Conservation (phyloP, 441 rosid genomes). For the Melastoma candidum region DNA sequence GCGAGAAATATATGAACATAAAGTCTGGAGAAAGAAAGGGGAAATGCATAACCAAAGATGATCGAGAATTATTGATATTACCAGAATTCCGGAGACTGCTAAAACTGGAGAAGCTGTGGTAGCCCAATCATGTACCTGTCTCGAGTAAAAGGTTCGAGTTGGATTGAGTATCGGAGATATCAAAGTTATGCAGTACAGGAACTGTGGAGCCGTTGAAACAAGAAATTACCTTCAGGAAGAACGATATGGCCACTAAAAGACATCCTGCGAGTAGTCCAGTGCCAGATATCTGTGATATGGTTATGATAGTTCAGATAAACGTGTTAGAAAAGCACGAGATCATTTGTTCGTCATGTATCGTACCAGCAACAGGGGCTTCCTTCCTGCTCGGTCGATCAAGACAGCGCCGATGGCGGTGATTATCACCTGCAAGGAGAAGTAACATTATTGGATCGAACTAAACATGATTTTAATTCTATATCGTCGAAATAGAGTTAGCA, state of each 20-base stretch:
- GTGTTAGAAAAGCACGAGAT: no score
- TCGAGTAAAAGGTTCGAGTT: constrained; percentile 2
- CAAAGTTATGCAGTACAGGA: neutral
- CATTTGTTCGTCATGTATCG: neutral
- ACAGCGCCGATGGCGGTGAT: constrained; percentile 58
- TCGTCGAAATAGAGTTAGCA: no score
- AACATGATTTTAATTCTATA: no score
- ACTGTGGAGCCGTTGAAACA: neutral
- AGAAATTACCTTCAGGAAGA: constrained; percentile 56
- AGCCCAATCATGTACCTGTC: constrained; percentile 57
- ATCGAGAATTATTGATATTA: constrained; percentile 18
- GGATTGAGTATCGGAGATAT: constrained; percentile 5
- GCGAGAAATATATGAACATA: neutral
- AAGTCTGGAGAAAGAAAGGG: no score
- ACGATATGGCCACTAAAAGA: constrained; percentile 44
- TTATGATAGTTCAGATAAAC: constrained; percentile 2
- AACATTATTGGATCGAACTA: no score
- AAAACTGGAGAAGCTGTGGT: constrained; percentile 54
- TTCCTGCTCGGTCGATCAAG: constrained; percentile 80
- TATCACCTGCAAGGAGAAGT: constrained; percentile 34
- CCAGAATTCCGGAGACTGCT: constrained; percentile 70
- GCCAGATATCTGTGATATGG: constrained; percentile 47
- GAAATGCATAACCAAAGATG: neutral
- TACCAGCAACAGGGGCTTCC: constrained; percentile 87
- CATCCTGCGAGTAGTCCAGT: constrained; percentile 61